Evolutionary conservation across 768 basidiomycete species (phyloP).

Genomic region (Dictyophora rubrovolvata): DNA sequence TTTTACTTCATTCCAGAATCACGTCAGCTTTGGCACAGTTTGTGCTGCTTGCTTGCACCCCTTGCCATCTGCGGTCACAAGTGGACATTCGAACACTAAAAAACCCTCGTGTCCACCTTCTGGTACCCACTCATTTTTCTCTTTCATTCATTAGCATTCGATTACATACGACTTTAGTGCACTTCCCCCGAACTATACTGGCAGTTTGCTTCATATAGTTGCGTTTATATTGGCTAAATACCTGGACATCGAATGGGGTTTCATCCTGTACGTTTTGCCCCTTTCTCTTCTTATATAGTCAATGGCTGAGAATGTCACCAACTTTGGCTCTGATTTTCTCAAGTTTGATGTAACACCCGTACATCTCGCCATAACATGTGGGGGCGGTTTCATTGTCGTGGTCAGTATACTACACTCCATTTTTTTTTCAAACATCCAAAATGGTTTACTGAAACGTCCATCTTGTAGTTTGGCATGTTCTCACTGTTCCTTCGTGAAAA

Average conservation of each 20-base stretch:
- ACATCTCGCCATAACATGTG: slow-evolving; percentile 69
- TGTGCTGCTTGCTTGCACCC: neutral
- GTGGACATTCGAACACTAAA: neutral
- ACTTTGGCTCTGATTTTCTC: neutral
- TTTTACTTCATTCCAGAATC: neutral
- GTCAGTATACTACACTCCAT: slow-evolving; percentile 27
- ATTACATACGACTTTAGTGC: neutral
- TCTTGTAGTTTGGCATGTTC: slow-evolving; percentile 81
- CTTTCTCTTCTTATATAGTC: neutral
- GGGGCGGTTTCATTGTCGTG: slow-evolving; percentile 75
- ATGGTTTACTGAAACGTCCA: neutral
- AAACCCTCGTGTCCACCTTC: neutral
- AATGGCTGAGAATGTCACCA: neutral
- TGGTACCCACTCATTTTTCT: neutral
- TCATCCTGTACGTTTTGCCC: slow-evolving; percentile 32
- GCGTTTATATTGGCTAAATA: neutral
- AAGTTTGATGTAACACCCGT: slow-evolving; percentile 54
- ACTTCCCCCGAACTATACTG: neutral
- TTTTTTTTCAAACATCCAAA: neutral
- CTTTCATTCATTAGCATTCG: neutral
- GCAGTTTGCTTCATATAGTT: neutral
- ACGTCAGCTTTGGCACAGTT: too few relatives aligned
- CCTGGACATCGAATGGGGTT: slow-evolving; percentile 28
- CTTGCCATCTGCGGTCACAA: neutral
- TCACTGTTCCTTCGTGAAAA: slow-evolving; percentile 84